These are phyloP conservation scores for Allomyces macrogynus DNA, from an alignment of 192 early-diverging fungal species.

Conservation along the genomic window DNA sequence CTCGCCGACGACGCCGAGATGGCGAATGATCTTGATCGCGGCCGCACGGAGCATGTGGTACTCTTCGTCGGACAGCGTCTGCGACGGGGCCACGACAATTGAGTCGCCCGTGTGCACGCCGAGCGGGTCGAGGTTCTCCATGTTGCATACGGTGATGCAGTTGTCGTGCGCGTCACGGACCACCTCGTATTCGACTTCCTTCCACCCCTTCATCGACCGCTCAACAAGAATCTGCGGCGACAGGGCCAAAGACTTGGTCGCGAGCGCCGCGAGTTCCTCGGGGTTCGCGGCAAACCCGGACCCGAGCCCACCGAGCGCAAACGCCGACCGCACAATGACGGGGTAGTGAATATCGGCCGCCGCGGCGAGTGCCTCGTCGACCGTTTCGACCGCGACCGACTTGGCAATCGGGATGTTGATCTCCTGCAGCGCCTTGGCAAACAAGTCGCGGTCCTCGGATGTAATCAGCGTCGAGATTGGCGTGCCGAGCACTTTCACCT, in stretches of 20 bases:
- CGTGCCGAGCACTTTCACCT: conserved; percentile 85
- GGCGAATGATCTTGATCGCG: conserved; percentile 86
- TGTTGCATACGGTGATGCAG: conserved; percentile 99
- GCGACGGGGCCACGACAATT: conserved; percentile 89
- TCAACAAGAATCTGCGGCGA: conserved; percentile 90
- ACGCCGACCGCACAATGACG: conserved; percentile 86
- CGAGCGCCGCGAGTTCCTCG: conserved; percentile 49
- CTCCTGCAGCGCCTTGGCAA: conserved; percentile 74
- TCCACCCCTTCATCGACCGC: conserved; percentile 95
- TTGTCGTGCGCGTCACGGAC: conserved; percentile 91
- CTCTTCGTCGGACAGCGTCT: conserved; percentile 90
- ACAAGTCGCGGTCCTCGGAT: conserved; percentile 87
- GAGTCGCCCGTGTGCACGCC: conserved; percentile 97
- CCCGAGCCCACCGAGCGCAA: conserved; percentile 86
- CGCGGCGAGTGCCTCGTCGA: conserved; percentile 67
- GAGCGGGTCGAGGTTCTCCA: conserved; percentile 99
- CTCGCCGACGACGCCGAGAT: conserved; percentile 92
- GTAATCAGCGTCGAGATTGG: conserved; percentile 78
- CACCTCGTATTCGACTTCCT: conserved; percentile 98
- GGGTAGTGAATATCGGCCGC: conserved; percentile 76
- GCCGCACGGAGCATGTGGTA: conserved; percentile 89
- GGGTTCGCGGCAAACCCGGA: conserved; percentile 76
- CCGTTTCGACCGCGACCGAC: conserved; percentile 65
- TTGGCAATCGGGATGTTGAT: conserved; percentile 74
- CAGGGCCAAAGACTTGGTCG: conserved; percentile 65